phyloP scores from a whole-genome alignment of 2,329 filamentous ascomycete genomes.

The Phaeoacremonium minimum region DNA sequence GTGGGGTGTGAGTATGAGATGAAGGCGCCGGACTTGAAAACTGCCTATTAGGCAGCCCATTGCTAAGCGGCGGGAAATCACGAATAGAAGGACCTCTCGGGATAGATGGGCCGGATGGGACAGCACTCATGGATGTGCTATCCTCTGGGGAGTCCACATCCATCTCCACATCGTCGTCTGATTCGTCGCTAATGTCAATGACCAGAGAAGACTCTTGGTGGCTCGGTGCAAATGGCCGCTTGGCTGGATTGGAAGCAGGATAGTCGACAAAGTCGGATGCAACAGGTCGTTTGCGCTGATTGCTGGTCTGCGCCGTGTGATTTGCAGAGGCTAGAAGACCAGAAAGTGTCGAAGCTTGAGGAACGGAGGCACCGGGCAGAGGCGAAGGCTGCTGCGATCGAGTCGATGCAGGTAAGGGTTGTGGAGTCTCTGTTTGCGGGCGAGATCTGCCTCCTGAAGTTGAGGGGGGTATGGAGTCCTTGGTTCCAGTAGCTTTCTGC shows the following conservation, averaged over 20 bases:
- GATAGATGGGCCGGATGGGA: too few relatives aligned
- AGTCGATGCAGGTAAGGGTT: neutral
- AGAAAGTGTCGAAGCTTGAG: neutral
- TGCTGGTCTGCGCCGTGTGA: constrained; percentile 11
- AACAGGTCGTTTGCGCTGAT: constrained; percentile 40
- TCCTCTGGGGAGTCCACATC: constrained; percentile 56
- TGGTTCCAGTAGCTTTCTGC: constrained; percentile 20
- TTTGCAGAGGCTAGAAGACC: constrained; percentile 9
- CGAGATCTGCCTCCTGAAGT: too few relatives aligned
- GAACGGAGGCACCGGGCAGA: neutral
- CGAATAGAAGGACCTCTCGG: constrained; percentile 32
- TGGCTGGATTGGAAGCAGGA: constrained; percentile 33
- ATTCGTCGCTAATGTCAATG: constrained; percentile 78
- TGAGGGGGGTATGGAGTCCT: too few relatives aligned
- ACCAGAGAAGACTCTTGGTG: constrained; percentile 62
- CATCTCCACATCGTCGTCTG: constrained; percentile 61
- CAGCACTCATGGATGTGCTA: too few relatives aligned
- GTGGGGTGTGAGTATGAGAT: constrained; percentile 26
- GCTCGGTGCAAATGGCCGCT: constrained; percentile 60
- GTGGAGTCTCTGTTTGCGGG: neutral
- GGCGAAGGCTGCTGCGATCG: neutral
- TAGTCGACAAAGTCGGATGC: constrained; percentile 68
- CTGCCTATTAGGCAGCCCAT: constrained; percentile 29
- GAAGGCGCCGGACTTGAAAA: constrained; percentile 32
- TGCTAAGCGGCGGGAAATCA: constrained; percentile 38